A percentile compares a stretch with the other conserved stretches of the same genome.
Conservation (phyloP, 805 yeast genomes). For the Komagataella phaffii region DNA sequence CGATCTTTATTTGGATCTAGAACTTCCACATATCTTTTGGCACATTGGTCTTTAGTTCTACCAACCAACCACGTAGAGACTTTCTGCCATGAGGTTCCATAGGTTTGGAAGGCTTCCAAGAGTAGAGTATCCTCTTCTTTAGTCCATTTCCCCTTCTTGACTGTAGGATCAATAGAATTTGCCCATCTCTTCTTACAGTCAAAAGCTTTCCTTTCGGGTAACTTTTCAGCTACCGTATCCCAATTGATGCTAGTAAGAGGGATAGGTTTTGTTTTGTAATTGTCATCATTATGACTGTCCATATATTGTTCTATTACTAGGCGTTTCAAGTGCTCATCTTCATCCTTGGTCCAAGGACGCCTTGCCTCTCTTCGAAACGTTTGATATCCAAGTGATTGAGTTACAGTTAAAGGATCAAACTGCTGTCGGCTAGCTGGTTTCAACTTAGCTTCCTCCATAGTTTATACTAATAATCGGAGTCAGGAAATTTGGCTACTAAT, state of each 20-base stretch:
- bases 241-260: slow-evolving; percentile 38
- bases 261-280: slow-evolving; percentile 14
- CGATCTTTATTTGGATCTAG: slow-evolving; percentile 71
- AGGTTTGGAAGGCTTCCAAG: slow-evolving; percentile 44
- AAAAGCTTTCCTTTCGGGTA: slow-evolving; percentile 48
- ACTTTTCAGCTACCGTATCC: slow-evolving; percentile 40
- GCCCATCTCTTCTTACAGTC: slow-evolving; percentile 86
- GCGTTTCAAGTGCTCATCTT: slow-evolving; percentile 42
- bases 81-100: slow-evolving; percentile 80
- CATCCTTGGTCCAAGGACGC: slow-evolving; percentile 65
- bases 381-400: slow-evolving; percentile 63
- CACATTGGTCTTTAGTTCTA: slow-evolving; percentile 90
- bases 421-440: neutral
- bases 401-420: slow-evolving; percentile 41
- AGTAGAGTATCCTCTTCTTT: slow-evolving; percentile 60
- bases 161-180: slow-evolving; percentile 69
- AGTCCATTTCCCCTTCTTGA: slow-evolving; percentile 83
- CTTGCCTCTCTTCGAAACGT: slow-evolving; percentile 53
- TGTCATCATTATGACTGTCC: slow-evolving; percentile 7
- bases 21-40: slow-evolving; percentile 81
- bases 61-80: slow-evolving; percentile 68
- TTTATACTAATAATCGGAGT: neutral
- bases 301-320: slow-evolving; percentile 22
- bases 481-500: neutral
- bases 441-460: neutral